Conservation (phyloP, 2,329 filamentous ascomycete species). For the Colletotrichum tofieldiae region DNA sequence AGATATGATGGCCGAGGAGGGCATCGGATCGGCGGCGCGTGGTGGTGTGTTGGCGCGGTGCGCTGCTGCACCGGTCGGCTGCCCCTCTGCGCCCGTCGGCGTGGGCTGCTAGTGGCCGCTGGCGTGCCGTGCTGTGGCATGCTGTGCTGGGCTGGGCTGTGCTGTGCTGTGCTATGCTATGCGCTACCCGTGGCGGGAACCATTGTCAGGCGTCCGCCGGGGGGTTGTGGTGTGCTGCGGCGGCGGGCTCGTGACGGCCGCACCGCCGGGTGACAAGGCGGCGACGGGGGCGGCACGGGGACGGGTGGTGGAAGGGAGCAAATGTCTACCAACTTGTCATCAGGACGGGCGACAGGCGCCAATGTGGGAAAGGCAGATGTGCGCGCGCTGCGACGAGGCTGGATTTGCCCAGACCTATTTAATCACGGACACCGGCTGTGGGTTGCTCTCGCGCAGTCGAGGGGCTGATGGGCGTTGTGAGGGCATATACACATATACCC, state of each 20-base stretch:
- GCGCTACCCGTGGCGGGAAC: constrained; percentile 4
- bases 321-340: too few relatives aligned
- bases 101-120: not conserved
- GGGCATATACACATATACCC: not conserved
- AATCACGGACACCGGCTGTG: not conserved
- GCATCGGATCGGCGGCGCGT: constrained; percentile 19
- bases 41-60: not conserved
- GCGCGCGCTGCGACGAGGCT: not conserved
- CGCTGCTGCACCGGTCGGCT: constrained; percentile 3
- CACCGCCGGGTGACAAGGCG: constrained; percentile 14
- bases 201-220: constrained; percentile 15
- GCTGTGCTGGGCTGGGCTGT: too few relatives aligned
- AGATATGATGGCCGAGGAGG: not conserved
- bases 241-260: constrained; percentile 7
- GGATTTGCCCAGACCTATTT: not conserved
- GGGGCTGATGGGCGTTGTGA: not conserved
- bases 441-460: not conserved
- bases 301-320: not conserved
- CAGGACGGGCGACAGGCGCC: not conserved
- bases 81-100: constrained; percentile 3
- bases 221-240: constrained; percentile 9
- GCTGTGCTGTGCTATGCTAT: not conserved
- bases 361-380: not conserved
- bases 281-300: not conserved
- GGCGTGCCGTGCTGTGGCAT: not conserved